phyloP scores from a whole-genome alignment of 371 early-diverging fungal species.

The Mucor mucedo region DNA sequence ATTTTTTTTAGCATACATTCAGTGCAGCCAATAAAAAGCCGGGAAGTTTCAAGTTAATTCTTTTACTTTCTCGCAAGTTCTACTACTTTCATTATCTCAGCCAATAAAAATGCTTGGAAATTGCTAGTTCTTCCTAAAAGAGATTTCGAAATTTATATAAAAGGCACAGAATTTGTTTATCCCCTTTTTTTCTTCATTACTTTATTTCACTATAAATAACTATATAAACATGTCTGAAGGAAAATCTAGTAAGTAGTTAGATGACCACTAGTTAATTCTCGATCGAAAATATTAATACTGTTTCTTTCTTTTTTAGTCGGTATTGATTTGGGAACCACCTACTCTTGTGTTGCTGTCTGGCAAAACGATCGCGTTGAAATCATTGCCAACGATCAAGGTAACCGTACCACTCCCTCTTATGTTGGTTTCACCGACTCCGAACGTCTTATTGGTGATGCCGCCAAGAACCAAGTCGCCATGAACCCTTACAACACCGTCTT shows the following conservation, averaged over 20 bases:
- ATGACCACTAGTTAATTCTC: neutral
- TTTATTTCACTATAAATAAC: neutral
- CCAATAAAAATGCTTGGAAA: constrained; percentile 17
- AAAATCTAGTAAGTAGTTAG: constrained; percentile 12
- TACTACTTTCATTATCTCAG: constrained; percentile 8
- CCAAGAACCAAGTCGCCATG: constrained; percentile 81
- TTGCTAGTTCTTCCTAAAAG: constrained; percentile 16
- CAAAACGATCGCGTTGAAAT: constrained; percentile 81
- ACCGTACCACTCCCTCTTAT: constrained; percentile 86
- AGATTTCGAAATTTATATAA: constrained; percentile 5
- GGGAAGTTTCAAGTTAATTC: neutral
- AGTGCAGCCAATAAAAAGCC: neutral
- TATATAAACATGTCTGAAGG: constrained; percentile 17
- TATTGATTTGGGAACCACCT: constrained; percentile 98
- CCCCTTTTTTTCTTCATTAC: constrained; percentile 1
- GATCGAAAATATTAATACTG: neutral
- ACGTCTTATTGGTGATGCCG: constrained; percentile 82
- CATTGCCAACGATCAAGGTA: constrained; percentile 79
- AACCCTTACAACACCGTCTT: constrained; percentile 93
- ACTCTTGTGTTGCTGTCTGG: constrained; percentile 95
- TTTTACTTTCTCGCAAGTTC: constrained; percentile 23
- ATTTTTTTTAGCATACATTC: constrained; percentile 1
- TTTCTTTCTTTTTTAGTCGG: constrained; percentile 48
- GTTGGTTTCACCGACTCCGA: constrained; percentile 79
- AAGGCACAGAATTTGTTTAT: neutral